Conservation (phyloP, 2,329 filamentous ascomycete genomes). For the Neofusicoccum cordaticola region DNA sequence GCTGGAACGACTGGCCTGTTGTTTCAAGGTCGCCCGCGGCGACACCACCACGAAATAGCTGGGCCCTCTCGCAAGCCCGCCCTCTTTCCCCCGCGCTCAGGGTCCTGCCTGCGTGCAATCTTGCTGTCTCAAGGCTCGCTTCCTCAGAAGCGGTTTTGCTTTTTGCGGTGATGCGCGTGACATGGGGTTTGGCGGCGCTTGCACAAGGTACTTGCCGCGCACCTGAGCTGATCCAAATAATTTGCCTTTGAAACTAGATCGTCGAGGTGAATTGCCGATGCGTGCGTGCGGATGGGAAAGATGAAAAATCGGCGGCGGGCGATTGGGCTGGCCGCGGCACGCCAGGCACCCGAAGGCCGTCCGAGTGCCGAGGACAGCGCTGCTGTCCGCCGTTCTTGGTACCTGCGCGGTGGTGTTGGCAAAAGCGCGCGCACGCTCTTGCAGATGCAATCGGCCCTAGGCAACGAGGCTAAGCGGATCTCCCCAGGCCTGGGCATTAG, state of each 20-base stretch:
- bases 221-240: constrained; percentile 3
- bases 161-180: not conserved
- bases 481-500: not conserved
- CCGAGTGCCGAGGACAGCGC: constrained; percentile 3
- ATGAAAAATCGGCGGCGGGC: not conserved
- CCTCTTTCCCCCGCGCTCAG: not conserved
- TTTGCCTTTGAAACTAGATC: not conserved
- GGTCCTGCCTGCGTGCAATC: not conserved
- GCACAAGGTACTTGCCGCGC: not conserved
- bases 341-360: not conserved
- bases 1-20: not conserved
- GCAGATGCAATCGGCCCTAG: constrained; percentile 3
- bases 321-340: not conserved
- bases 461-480: constrained; percentile 5
- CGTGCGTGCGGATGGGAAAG: not conserved
- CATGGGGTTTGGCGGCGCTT: not conserved
- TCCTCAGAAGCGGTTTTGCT: not conserved
- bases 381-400: not conserved
- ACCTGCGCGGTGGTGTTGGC: constrained; percentile 3
- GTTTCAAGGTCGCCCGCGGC: constrained; percentile 5
- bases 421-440: not conserved
- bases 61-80: not conserved
- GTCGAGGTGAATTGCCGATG: not conserved
- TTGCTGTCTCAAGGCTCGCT: not conserved
- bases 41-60: not conserved